Evolutionary conservation across 805 yeast species (phyloP), one percentile per base, ranked within the genome.

Genomic region (Maudiozyma barnettii): DNA sequence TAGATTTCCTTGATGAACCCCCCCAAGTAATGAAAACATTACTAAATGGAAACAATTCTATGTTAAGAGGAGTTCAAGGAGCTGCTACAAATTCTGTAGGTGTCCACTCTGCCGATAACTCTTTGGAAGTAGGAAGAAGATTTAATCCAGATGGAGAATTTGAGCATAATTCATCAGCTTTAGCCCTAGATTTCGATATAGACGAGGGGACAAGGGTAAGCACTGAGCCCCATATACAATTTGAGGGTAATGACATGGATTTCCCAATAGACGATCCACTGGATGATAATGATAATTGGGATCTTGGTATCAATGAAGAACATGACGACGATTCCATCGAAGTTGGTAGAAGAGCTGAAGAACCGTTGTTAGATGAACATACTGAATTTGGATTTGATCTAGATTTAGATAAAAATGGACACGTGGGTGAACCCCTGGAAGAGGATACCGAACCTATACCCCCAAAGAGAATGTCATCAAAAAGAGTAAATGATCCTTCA

Each of bases 351-450:
- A 73, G 75, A 44, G 64, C 59, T 5, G 61, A 51, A 19, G 71
- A 64, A 23, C 61, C 59, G 5, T 47, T 48, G 18, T 37, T 52
- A 7, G 57, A 57, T 7, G 63, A 62, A 38, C 55, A 54, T 18
- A 57, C 70, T 29, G 82, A 77, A 48, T 65, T 78, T 47, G 81
- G 76, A 23, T 68, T 81, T 41, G 81, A 79, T 54, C 67, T 81
- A 43, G 77, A 72, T 45, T 63, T 70, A 44, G 75, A 70, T 9
- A 59, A 69, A 44, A 68, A 60, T 37, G 71, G 38, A 7, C 44
- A 47, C 18, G 67, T 64, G 12, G 14, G 12, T 16, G 13, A 19
- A 16, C 61, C 60, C 38, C 63, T 58, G 10, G 61, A 53, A 40
- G 72, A 48, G 10, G 45, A 43, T n/a, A 46, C 39, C 8, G 67